Evolutionary conservation across 768 basidiomycete species (phyloP), one percentile per base, ranked within the genome.

Genomic region (Galerina sulciceps): DNA sequence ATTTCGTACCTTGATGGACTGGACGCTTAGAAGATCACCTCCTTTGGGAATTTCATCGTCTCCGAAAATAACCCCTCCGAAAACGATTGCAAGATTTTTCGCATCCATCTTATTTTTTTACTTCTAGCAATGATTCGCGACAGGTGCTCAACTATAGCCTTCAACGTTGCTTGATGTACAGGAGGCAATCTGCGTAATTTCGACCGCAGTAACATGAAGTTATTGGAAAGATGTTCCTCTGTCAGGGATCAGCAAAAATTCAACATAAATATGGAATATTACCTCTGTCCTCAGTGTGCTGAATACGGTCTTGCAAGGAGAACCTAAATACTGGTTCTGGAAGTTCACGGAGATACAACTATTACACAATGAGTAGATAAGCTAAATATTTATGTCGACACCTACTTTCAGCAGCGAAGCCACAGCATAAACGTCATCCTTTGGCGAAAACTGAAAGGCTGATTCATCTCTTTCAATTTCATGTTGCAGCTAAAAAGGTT

Each of bases 81-180:
- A 96, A 3, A 95, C 88, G 46, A 97, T 95, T 3, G 94, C 92
- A 20, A 97, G 77, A 68, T 96, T 97, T 78, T 89, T 94, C 3
- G 88, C 79, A 66, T 94, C 95, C 95, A 97, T 97, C 74, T 96
- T 96, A 70, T 96, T 97, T 69, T 83, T 87, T 88, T 86, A 18
- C 80, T 79, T 36, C 79, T 78, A 4, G 86, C 76, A 2, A 86
- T 83, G 13, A 97, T 86, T 13, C 88, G 82, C 2, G 88, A 78
- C 15, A 97, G 83, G 71, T 96, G 95, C 62, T 96, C 94, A 17
- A 96, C 72, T 23, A 96, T 69, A 9, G 87, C 85, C 63, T 85
- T 90, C 59, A 96, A 81, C 0, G 93, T 93, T 6, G 90, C 89
- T 65, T 94, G 91, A 66, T 96, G 95, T 38, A 96, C 85, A 2